Percentiles rank a stretch among this genome's conserved stretches.
phyloP scores from a whole-genome alignment of 192 early-diverging fungal genomes.

The Phycomyces blakesleeanus region DNA sequence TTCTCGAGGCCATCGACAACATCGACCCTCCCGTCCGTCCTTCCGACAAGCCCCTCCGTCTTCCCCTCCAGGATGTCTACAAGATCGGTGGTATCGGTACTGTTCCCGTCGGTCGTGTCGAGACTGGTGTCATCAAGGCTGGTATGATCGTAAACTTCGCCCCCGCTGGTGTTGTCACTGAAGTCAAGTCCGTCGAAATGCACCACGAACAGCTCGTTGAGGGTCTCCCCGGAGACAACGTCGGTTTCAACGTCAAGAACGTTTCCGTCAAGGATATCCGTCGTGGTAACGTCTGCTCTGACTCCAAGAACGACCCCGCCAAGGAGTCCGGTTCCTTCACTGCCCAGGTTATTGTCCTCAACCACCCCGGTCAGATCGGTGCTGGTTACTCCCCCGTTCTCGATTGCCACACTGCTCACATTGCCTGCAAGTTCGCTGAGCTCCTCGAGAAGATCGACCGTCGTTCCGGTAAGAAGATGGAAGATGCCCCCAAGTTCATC shows the following conservation, averaged over 20 bases:
- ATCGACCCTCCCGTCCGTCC: conserved; percentile 89
- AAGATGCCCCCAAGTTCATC: conserved; percentile 81
- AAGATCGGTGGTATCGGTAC: conserved; percentile 99
- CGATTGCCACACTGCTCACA: conserved; percentile 96
- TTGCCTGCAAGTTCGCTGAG: conserved; percentile 95
- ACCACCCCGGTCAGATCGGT: conserved; percentile 94
- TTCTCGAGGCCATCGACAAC: conserved; percentile 93
- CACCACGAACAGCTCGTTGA: conserved; percentile 90
- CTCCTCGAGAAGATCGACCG: conserved; percentile 93
- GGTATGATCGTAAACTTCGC: conserved; percentile 14
- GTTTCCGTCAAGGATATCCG: conserved; percentile 97
- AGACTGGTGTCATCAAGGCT: conserved; percentile 87
- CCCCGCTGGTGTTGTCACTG: conserved; percentile 54
- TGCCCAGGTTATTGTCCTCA: conserved; percentile 95
- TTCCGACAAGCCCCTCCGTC: conserved; percentile 92
- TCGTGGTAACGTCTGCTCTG: conserved; percentile 92
- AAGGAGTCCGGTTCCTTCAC: conserved; percentile 87
- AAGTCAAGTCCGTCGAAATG: conserved; percentile 98
- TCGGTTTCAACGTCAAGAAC: conserved; percentile 99
- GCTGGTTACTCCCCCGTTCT: conserved; percentile 94
- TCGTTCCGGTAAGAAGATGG: conserved; percentile 84
- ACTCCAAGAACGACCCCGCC: conserved; percentile 96
- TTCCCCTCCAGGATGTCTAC: conserved; percentile 98
- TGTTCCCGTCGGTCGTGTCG: conserved; percentile 95
- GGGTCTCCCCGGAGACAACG: conserved; percentile 94